Percentiles rank a stretch among this genome's conserved stretches.
Evolutionary conservation across 192 early-diverging fungal genomes (phyloP).

Genomic region (Coemansia sp.): DNA sequence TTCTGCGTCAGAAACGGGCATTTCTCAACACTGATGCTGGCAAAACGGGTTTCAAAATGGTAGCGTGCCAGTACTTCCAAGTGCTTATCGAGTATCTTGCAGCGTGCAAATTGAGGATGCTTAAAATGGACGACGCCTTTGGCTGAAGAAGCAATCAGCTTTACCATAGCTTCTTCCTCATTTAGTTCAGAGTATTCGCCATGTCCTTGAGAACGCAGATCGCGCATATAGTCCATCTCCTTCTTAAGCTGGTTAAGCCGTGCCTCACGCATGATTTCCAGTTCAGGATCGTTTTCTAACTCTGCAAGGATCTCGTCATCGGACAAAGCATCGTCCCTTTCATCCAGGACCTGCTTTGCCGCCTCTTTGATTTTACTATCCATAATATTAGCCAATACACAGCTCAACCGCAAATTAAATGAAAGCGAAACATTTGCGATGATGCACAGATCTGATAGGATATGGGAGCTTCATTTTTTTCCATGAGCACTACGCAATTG

Average conservation of each 20-base stretch:
- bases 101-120: constrained; percentile 91
- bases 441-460: neutral
- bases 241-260: constrained; percentile 80
- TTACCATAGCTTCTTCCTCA: constrained; percentile 82
- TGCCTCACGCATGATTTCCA: constrained; percentile 75
- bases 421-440: neutral
- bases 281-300: constrained; percentile 76
- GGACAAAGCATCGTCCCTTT: constrained; percentile 59
- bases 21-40: constrained; percentile 83
- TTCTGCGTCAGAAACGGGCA: constrained; percentile 89
- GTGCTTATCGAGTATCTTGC: constrained; percentile 91
- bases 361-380: constrained; percentile 39
- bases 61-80: constrained; percentile 75
- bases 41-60: constrained; percentile 84
- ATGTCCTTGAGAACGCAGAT: constrained; percentile 62
- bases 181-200: constrained; percentile 74
- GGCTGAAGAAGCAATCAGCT: constrained; percentile 69
- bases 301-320: constrained; percentile 80
- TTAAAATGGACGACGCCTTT: constrained; percentile 80
- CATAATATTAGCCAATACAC: constrained; percentile 9
- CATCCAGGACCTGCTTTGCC: constrained; percentile 33
- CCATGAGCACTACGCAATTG: neutral
- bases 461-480: neutral
- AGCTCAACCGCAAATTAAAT: neutral
- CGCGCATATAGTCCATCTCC: constrained; percentile 65